phyloP scores from a whole-genome alignment of 2,329 filamentous ascomycete genomes.

The Alternaria arbusti region DNA sequence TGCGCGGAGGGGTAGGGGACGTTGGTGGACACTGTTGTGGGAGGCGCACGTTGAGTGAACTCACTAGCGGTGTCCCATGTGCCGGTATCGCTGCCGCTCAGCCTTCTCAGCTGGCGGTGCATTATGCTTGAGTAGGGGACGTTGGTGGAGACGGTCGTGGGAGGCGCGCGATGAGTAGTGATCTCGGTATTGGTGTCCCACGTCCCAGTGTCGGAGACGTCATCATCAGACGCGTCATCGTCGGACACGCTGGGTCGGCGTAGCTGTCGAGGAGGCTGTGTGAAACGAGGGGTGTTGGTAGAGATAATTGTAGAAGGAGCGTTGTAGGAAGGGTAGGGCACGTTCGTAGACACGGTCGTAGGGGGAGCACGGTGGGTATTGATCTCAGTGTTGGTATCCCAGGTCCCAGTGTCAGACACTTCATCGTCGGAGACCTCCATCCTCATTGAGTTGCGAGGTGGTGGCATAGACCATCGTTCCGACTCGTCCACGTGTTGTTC shows the following conservation, averaged over 20 bases:
- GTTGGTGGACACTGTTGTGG: constrained; percentile 13
- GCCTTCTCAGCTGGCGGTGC: constrained; percentile 4
- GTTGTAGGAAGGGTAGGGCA: constrained; percentile 2
- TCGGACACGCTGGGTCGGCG: constrained; percentile 5
- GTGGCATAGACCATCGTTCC: constrained; percentile 2
- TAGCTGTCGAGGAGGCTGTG: constrained; percentile 1
- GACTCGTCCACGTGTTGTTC: neutral
- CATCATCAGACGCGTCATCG: neutral
- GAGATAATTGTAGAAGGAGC: constrained; percentile 11
- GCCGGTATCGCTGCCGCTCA: constrained; percentile 9
- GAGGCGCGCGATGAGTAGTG: constrained; percentile 3
- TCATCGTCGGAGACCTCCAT: neutral
- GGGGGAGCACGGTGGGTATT: constrained; percentile 5
- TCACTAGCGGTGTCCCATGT: constrained; percentile 14
- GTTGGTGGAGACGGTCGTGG: constrained; percentile 12
- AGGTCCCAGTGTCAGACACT: neutral
- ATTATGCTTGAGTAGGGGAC: constrained; percentile 3
- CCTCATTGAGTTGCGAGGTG: neutral
- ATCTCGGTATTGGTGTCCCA: constrained; percentile 9
- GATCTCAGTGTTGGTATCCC: constrained; percentile 8
- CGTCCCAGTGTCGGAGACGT: neutral
- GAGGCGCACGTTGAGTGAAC: constrained; percentile 4
- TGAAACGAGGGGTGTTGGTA: constrained; percentile 8
- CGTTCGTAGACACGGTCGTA: constrained; percentile 12
- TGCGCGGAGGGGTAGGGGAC: constrained; percentile 7